phyloP scores from a whole-genome alignment of 768 basidiomycete genomes.

The Suillus clintonianus region DNA sequence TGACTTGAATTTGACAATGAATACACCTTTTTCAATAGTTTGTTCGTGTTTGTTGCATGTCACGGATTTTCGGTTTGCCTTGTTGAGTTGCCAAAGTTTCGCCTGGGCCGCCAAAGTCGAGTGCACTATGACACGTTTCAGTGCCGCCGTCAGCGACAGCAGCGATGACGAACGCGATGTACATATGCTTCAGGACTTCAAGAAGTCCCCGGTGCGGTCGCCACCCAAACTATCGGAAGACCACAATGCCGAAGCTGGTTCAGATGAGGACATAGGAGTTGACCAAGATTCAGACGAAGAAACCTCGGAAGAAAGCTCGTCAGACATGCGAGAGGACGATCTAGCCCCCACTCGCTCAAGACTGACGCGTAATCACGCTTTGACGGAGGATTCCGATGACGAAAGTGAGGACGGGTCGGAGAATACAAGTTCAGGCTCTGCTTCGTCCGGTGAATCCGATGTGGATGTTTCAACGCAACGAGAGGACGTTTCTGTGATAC shows the following conservation, averaged over 20 bases:
- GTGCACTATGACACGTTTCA: slow-evolving; percentile 64
- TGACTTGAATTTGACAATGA: no score
- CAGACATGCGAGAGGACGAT: slow-evolving; percentile 57
- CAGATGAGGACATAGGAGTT: slow-evolving; percentile 28
- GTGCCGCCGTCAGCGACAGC: slow-evolving; percentile 60
- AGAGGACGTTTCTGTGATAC: slow-evolving; percentile 54
- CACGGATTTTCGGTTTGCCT: slow-evolving; percentile 17
- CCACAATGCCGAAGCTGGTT: slow-evolving; percentile 30
- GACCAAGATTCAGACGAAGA: slow-evolving; percentile 41
- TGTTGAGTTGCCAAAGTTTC: slow-evolving; percentile 18
- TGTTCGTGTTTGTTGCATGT: slow-evolving; percentile 32
- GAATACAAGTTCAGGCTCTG: slow-evolving; percentile 37
- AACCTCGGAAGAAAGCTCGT: slow-evolving; percentile 39
- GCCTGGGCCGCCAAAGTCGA: slow-evolving; percentile 1
- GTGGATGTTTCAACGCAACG: slow-evolving; percentile 18
- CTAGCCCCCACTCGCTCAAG: slow-evolving; percentile 28
- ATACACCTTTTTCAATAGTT: slow-evolving; percentile 2
- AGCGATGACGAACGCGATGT: slow-evolving; percentile 51
- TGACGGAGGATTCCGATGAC: slow-evolving; percentile 57
- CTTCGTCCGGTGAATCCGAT: slow-evolving; percentile 26
- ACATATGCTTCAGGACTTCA: slow-evolving; percentile 29
- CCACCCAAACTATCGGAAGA: slow-evolving; percentile 29
- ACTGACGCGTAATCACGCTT: slow-evolving; percentile 42
- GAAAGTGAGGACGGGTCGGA: slow-evolving; percentile 49
- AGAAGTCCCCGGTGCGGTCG: slow-evolving; percentile 12